Conservation (phyloP, 345 rosid species). For the Iberis pinnata region DNA sequence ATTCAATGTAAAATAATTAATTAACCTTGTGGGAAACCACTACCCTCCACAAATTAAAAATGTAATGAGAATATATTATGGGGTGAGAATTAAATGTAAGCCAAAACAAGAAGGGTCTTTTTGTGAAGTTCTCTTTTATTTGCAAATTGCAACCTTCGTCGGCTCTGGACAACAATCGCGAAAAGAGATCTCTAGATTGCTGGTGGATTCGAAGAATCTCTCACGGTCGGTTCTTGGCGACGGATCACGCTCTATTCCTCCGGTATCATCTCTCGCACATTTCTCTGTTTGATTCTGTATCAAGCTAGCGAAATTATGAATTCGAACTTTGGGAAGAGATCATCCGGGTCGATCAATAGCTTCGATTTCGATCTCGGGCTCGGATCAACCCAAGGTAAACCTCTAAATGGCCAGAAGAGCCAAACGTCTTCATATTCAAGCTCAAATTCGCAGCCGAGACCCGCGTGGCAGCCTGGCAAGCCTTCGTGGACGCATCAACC, state of each 20-base stretch:
- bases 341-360: conserved; percentile 45
- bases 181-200: conserved; percentile 23
- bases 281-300: neutral
- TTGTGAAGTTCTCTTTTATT: conserved; percentile 5
- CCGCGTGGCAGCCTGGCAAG: conserved; percentile 67
- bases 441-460: conserved; percentile 50
- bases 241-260: conserved; percentile 11
- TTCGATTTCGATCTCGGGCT: conserved; percentile 73
- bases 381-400: conserved; percentile 56
- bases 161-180: conserved; percentile 11
- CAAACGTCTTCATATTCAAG: conserved; percentile 41
- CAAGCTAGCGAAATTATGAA: conserved; percentile 34
- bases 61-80: no score
- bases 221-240: conserved; percentile 8
- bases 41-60: no score
- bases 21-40: no score
- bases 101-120: conserved; percentile 9
- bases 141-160: neutral
- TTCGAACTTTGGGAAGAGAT: conserved; percentile 53
- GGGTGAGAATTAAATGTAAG: conserved; percentile 2
- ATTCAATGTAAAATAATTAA: no score
- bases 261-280: conserved; percentile 15
- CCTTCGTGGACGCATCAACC: conserved; percentile 91
- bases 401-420: conserved; percentile 71
- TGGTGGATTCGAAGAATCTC: conserved; percentile 22